These are phyloP conservation scores for Colletotrichum neosansevieriae DNA, from an alignment of 2,329 filamentous ascomycete species.

Conservation along the genomic window DNA sequence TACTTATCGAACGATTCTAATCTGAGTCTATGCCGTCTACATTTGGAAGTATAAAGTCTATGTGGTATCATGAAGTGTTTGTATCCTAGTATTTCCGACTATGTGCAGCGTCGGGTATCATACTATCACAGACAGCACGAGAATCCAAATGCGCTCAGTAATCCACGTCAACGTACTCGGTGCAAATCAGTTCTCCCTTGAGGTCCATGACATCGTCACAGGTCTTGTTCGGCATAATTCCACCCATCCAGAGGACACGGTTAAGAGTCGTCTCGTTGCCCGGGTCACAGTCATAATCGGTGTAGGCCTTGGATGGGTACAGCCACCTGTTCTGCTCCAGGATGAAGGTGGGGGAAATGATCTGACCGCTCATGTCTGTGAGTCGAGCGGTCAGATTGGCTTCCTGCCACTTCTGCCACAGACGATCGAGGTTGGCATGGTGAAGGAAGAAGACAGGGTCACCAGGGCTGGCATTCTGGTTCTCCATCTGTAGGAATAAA, in stretches of 20 bases:
- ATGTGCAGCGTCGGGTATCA: too few relatives aligned
- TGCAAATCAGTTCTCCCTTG: conserved; percentile 42
- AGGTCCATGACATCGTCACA: conserved; percentile 48
- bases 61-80: background rate
- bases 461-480: conserved; percentile 31
- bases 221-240: conserved; percentile 42
- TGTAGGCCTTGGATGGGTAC: conserved; percentile 18
- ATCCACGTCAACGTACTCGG: conserved; percentile 43
- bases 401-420: conserved; percentile 30
- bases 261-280: conserved; percentile 43
- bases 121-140: too few relatives aligned
- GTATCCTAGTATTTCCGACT: too few relatives aligned
- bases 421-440: conserved; percentile 22
- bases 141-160: background rate
- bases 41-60: background rate
- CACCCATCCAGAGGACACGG: conserved; percentile 46
- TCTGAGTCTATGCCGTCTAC: too few relatives aligned
- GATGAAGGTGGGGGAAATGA: conserved; percentile 19
- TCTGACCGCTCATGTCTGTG: conserved; percentile 19
- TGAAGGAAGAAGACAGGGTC: conserved; percentile 33
- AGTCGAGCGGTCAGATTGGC: conserved; percentile 33
- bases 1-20: too few relatives aligned
- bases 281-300: conserved; percentile 40
- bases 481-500: conserved; percentile 11
- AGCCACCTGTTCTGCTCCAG: conserved; percentile 30